Percentiles rank a stretch among this genome's conserved stretches.
Evolutionary conservation across 305 asterid genomes (phyloP).

Genomic region (Lippia alba): DNA sequence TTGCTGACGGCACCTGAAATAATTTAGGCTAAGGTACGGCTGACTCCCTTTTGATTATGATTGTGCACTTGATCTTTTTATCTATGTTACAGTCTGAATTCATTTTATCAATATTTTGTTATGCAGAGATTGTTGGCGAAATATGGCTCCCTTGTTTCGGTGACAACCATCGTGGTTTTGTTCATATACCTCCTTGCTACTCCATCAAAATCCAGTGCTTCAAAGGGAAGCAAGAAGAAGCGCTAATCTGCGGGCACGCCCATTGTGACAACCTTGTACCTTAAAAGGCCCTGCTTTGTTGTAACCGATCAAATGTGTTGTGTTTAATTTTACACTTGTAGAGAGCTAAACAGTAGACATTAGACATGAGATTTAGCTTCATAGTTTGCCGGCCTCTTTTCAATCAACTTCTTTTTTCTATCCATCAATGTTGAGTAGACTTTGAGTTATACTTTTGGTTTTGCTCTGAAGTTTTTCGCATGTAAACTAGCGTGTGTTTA

Average conservation of each 20-base stretch:
- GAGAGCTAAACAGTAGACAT: slow-evolving; percentile 40
- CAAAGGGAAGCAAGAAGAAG: slow-evolving; percentile 91
- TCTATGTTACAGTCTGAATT: not conserved
- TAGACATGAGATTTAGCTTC: slow-evolving; percentile 44
- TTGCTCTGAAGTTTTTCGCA: not conserved
- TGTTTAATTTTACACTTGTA: slow-evolving; percentile 39
- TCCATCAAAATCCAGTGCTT: slow-evolving; percentile 76
- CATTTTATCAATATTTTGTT: slow-evolving; percentile 1
- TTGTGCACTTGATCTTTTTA: not conserved
- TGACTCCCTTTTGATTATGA: slow-evolving; percentile 2
- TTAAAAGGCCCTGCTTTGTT: slow-evolving; percentile 16
- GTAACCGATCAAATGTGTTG: slow-evolving; percentile 29
- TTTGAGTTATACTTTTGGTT: slow-evolving; percentile 16
- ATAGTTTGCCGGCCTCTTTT: slow-evolving; percentile 39
- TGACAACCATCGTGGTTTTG: slow-evolving; percentile 64
- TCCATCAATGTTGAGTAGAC: slow-evolving; percentile 15
- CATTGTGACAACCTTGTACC: slow-evolving; percentile 24
- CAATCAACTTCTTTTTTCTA: slow-evolving; percentile 22
- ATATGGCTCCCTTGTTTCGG: slow-evolving; percentile 81
- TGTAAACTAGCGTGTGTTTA: too few species aligned
- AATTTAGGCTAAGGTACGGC: slow-evolving; percentile 86
- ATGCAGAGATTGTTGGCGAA: slow-evolving; percentile 75
- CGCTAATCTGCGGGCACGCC: slow-evolving; percentile 49
- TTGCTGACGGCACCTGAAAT: slow-evolving; percentile 44
- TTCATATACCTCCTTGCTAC: slow-evolving; percentile 77